These are phyloP conservation scores for Xanthoconium separans DNA, from an alignment of 1,284 basidiomycete genomes.

Conservation along the genomic window DNA sequence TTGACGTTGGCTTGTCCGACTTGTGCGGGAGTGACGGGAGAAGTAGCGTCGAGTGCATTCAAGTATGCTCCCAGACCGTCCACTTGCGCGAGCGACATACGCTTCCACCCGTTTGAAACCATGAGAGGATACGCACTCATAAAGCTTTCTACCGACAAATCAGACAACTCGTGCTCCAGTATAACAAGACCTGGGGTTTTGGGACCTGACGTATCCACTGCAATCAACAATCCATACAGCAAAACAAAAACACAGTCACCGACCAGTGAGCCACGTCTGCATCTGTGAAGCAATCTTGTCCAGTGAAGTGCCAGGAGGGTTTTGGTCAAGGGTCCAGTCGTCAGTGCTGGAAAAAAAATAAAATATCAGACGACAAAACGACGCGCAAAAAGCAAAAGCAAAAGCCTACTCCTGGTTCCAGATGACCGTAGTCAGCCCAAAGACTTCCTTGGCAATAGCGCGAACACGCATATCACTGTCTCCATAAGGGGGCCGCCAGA, in stretches of 20 bases:
- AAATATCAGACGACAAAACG: constrained; percentile 4
- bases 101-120: constrained; percentile 65
- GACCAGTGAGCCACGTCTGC: constrained; percentile 56
- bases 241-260: constrained; percentile 9
- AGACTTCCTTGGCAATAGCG: constrained; percentile 71
- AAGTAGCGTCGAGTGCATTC: constrained; percentile 43
- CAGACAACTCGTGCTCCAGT: constrained; percentile 81
- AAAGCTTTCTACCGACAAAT: constrained; percentile 65
- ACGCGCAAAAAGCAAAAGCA: not conserved
- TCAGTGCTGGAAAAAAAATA: constrained; percentile 46
- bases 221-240: constrained; percentile 5
- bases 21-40: constrained; percentile 23
- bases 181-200: constrained; percentile 76
- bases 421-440: constrained; percentile 67
- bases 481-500: constrained; percentile 79
- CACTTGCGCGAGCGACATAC: constrained; percentile 52
- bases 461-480: constrained; percentile 73
- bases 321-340: constrained; percentile 60
- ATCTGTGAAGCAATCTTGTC: constrained; percentile 46
- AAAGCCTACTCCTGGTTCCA: constrained; percentile 76
- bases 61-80: constrained; percentile 51
- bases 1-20: constrained; percentile 23
- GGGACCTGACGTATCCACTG: constrained; percentile 40
- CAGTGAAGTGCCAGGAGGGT: constrained; percentile 39
- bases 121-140: constrained; percentile 68